Conservation (phyloP, 169 alveolate species). For the Eimeria acervulina region DNA sequence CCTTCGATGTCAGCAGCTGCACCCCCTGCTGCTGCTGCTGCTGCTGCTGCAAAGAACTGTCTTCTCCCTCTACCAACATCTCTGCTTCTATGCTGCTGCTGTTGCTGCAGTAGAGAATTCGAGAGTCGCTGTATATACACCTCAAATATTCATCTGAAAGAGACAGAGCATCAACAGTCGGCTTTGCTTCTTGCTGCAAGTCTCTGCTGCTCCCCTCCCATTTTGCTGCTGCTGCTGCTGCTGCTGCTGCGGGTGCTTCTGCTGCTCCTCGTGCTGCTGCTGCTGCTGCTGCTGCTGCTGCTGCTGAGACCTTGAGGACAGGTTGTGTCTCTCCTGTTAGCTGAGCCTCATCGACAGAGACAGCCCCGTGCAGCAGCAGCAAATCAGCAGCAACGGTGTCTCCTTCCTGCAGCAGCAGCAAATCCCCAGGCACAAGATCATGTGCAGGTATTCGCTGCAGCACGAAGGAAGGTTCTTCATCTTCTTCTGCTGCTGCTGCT, state of each 20-base stretch:
- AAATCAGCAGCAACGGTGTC: conserved; percentile 53
- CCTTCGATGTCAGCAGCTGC: neutral
- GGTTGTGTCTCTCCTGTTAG: conserved; percentile 74
- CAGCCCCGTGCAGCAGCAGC: conserved; percentile 69
- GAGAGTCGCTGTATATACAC: neutral
- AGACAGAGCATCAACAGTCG: neutral
- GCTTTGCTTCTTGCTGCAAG: neutral
- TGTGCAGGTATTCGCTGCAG: conserved; percentile 7
- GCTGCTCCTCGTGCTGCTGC: too few relatives aligned
- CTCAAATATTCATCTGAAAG: neutral
- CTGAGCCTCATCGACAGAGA: conserved; percentile 61
- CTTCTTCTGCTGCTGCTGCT: neutral
- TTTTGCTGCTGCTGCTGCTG: neutral
- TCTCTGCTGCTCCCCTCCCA: neutral
- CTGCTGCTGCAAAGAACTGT: neutral
- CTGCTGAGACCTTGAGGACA: neutral
- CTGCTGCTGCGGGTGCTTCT: too few relatives aligned
- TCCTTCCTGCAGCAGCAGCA: conserved; percentile 56
- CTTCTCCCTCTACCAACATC: neutral
- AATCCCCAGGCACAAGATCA: conserved; percentile 56
- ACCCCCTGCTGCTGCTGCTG: conserved; percentile 17
- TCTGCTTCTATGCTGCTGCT: conserved; percentile 4
- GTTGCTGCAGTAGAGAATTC: conserved; percentile 1
- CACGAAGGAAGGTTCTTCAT: neutral
- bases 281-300: too few relatives aligned